Percentiles rank a stretch among this genome's conserved stretches.
Evolutionary conservation across 177 flowering plant genomes (phyloP).

Genomic region (Vitis hybrid): DNA sequence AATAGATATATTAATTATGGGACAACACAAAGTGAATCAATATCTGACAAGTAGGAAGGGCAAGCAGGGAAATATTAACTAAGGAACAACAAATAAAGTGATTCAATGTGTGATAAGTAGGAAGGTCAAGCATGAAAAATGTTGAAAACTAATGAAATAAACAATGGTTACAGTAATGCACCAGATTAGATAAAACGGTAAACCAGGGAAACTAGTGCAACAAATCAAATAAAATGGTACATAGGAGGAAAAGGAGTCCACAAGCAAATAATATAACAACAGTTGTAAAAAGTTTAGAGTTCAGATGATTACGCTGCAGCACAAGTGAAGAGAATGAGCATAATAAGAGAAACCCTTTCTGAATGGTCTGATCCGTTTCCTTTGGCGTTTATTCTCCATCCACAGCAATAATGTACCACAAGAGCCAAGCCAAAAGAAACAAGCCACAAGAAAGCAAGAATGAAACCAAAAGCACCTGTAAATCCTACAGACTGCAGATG

Average conservation of each 20-base stretch:
- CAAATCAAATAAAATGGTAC: neutral
- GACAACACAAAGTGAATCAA: neutral
- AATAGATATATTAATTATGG: neutral
- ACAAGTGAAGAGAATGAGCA: conserved; percentile 72
- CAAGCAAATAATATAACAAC: neutral
- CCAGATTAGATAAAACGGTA: no score
- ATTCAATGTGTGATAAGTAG: neutral
- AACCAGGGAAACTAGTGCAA: neutral
- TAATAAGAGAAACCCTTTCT: conserved; percentile 52
- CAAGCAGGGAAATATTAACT: neutral
- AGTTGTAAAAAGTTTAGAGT: conserved; percentile 9
- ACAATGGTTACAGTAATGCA: neutral
- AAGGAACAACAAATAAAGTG: neutral
- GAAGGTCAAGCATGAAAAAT: neutral
- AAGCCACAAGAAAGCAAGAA: conserved; percentile 77
- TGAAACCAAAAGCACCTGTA: conserved; percentile 81
- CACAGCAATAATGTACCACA: conserved; percentile 60
- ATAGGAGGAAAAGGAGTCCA: neutral
- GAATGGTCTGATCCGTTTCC: conserved; percentile 39
- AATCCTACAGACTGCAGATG: conserved; percentile 86
- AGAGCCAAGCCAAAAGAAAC: conserved; percentile 68
- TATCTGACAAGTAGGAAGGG: neutral
- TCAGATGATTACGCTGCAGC: conserved; percentile 69
- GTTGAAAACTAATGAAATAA: neutral
- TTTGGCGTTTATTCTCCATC: conserved; percentile 56